Percentiles rank a stretch among this genome's conserved stretches.
phyloP scores from a whole-genome alignment of 352 stramenopile genomes.

The Phytophthora boehmeriae region DNA sequence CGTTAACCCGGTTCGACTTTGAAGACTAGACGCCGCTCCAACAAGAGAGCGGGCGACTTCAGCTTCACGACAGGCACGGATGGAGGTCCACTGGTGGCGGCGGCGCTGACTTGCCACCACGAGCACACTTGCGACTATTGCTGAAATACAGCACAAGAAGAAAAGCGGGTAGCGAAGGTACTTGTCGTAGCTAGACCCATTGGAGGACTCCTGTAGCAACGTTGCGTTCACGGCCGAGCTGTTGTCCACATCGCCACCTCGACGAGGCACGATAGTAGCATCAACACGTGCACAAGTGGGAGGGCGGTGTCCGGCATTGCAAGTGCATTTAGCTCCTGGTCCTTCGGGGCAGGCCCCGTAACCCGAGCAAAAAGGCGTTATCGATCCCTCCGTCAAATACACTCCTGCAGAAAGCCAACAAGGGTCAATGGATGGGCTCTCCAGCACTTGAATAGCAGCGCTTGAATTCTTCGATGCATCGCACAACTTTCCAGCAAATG shows the following conservation, averaged over 20 bases:
- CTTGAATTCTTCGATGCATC: constrained; percentile 1
- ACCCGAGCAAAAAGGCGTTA: constrained; percentile 76
- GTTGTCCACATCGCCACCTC: constrained; percentile 15
- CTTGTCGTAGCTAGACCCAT: constrained; percentile 5
- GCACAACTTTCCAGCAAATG: constrained; percentile 26
- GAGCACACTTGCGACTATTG: constrained; percentile 22
- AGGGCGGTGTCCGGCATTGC: constrained; percentile 34
- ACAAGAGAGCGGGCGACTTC: too few relatives aligned
- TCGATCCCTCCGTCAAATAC: constrained; percentile 52
- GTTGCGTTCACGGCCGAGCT: constrained; percentile 2
- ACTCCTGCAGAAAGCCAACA: constrained; percentile 77
- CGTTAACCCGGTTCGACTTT: too few relatives aligned
- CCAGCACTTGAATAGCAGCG: constrained; percentile 8
- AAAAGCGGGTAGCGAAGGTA: constrained; percentile 29
- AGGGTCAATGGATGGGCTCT: constrained; percentile 66
- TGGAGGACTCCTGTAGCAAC: constrained; percentile 4
- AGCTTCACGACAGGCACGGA: neutral
- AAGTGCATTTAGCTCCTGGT: constrained; percentile 71
- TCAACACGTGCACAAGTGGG: constrained; percentile 54
- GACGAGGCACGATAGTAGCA: constrained; percentile 37
- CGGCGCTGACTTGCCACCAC: constrained; percentile 20
- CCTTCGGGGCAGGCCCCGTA: constrained; percentile 69
- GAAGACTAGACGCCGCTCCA: too few relatives aligned
- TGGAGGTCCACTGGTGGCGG: constrained; percentile 7
- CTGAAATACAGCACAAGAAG: constrained; percentile 31